Conservation (phyloP, 2,329 filamentous ascomycete genomes). For the Microdochium nivale region DNA sequence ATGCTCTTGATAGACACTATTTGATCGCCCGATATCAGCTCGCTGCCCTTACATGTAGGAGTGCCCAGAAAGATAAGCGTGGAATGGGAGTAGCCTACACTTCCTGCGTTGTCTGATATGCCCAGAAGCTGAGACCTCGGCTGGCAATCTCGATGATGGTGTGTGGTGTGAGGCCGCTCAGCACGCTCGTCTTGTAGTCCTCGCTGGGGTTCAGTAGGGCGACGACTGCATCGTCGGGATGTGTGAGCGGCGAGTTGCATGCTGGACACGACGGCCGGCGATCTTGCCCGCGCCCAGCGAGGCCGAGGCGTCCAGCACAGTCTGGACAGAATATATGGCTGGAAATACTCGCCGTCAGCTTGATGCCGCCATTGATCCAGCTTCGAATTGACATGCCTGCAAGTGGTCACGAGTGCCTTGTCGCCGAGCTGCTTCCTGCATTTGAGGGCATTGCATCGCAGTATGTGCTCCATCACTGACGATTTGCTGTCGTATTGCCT, state of each 20-base stretch:
- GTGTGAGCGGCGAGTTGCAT: constrained; percentile 59
- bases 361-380: constrained; percentile 5
- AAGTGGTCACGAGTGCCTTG: constrained; percentile 77
- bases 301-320: constrained; percentile 58
- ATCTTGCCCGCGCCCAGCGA: constrained; percentile 46
- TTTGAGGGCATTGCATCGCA: constrained; percentile 73
- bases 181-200: constrained; percentile 80
- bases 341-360: background rate
- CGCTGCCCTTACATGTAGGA: too few species aligned
- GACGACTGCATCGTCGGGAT: constrained; percentile 66
- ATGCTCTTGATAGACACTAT: constrained; percentile 73
- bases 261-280: constrained; percentile 60
- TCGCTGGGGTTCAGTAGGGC: constrained; percentile 70
- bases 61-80: constrained; percentile 2
- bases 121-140: constrained; percentile 74
- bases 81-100: constrained; percentile 50
- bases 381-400: constrained; percentile 47
- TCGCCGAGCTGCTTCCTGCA: constrained; percentile 64
- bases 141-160: constrained; percentile 82
- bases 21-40: constrained; percentile 4
- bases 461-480: constrained; percentile 57
- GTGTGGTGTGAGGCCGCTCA: constrained; percentile 74
- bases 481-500: too few species aligned
- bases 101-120: constrained; percentile 77
- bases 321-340: constrained; percentile 80